Conservation (phyloP, 257 asterid genomes). For the Solanum piurae region DNA sequence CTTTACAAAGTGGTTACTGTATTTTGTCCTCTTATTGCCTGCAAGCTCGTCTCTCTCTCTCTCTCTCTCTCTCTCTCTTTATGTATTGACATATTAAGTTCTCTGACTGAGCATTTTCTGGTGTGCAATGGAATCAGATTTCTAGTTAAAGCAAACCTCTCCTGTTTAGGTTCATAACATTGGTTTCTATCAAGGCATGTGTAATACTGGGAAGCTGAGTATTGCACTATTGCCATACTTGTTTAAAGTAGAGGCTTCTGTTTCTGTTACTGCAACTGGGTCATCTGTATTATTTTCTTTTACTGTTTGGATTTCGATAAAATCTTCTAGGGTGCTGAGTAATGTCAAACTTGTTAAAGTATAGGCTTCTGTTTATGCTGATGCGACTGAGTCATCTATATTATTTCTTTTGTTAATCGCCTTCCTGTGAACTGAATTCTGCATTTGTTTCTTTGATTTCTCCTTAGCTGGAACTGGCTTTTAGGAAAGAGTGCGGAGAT, state of each 20-base stretch:
- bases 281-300: neutral
- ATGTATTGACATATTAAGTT: neutral
- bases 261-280: neutral
- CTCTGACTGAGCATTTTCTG: neutral
- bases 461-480: slow-evolving; percentile 77
- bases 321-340: neutral
- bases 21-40: neutral
- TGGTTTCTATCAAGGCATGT: neutral
- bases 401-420: neutral
- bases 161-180: neutral
- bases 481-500: slow-evolving; percentile 63
- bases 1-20: neutral
- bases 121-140: neutral
- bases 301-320: neutral
- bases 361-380: neutral
- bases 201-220: neutral
- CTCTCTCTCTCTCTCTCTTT: neutral
- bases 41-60: neutral
- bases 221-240: neutral
- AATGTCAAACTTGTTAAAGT: neutral
- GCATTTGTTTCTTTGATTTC: slow-evolving; percentile 8
- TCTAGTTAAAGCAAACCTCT: neutral
- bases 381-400: neutral
- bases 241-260: neutral
- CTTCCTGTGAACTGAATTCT: slow-evolving; percentile 12